Percentiles rank a stretch among this genome's conserved stretches.
phyloP scores from a whole-genome alignment of 2,329 filamentous ascomycete species.

The Nothomitra cinnamomea region DNA sequence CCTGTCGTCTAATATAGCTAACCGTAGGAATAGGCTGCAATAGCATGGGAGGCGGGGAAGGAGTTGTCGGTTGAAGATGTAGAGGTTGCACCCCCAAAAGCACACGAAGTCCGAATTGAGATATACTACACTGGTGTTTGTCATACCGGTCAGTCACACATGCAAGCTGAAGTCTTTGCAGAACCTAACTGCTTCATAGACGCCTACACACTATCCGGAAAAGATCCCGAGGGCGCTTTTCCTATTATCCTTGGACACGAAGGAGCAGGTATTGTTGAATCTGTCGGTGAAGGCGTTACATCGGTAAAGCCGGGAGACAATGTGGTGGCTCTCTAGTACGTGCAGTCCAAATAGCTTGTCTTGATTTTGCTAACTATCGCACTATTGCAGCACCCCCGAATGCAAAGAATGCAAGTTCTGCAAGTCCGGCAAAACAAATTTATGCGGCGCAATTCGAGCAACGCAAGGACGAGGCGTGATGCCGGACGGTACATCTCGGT shows the following conservation, averaged over 20 bases:
- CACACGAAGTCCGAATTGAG: slow-evolving; percentile 91
- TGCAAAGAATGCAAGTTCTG: slow-evolving; percentile 99
- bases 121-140: slow-evolving; percentile 97
- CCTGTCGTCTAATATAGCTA: background rate
- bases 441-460: slow-evolving; percentile 95
- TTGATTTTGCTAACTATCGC: slow-evolving; percentile 8
- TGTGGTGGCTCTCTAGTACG: slow-evolving; percentile 74
- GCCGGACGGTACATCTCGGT: slow-evolving; percentile 90
- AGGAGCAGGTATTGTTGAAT: slow-evolving; percentile 83
- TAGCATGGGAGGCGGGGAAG: slow-evolving; percentile 93
- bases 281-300: slow-evolving; percentile 85
- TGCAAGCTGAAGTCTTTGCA: background rate
- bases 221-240: slow-evolving; percentile 92
- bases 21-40: slow-evolving; percentile 47
- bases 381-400: slow-evolving; percentile 61
- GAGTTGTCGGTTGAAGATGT: slow-evolving; percentile 79
- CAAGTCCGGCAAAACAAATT: slow-evolving; percentile 97
- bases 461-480: slow-evolving; percentile 93
- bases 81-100: slow-evolving; percentile 75
- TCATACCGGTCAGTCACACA: slow-evolving; percentile 58
- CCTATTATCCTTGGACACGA: slow-evolving; percentile 81
- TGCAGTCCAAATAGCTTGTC: slow-evolving; percentile 10
- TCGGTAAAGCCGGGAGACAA: slow-evolving; percentile 88
- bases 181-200: slow-evolving; percentile 30
- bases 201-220: slow-evolving; percentile 88